Evolutionary conservation across 129 eudicot genomes (phyloP).

Genomic region (Flaveria brownii): DNA sequence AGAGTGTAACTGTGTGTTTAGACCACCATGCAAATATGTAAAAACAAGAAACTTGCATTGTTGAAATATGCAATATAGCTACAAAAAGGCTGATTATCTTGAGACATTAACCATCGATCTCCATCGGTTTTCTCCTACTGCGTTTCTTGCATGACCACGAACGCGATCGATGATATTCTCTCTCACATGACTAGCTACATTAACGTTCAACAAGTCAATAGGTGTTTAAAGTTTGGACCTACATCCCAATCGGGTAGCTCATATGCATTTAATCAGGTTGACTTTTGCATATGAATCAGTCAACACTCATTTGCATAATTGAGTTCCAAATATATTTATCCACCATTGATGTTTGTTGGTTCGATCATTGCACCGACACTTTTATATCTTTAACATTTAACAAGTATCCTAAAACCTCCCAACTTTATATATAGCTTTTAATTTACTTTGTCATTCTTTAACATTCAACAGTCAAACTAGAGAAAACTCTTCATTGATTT

Average conservation of each 20-base stretch:
- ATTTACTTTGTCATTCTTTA: no score
- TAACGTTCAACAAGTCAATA: background rate
- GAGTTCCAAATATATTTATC: background rate
- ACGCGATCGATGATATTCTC: background rate
- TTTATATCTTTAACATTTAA: background rate
- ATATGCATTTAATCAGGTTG: conserved; percentile 9
- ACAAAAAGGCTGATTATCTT: no score
- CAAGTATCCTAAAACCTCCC: background rate
- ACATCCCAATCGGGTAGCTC: conserved; percentile 8
- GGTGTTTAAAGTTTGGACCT: background rate
- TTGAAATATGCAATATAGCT: no score
- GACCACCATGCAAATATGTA: background rate
- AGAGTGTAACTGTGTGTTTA: no score
- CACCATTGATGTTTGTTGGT: background rate
- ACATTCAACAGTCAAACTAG: no score
- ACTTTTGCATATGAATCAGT: background rate
- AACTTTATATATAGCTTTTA: no score
- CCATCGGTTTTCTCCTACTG: no score
- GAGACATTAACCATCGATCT: no score
- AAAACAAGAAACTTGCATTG: background rate
- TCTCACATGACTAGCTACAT: background rate
- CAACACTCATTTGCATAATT: background rate
- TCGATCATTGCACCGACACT: conserved; percentile 1
- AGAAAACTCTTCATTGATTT: no score
- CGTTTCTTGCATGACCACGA: background rate